Evolutionary conservation across 1,284 basidiomycete genomes (phyloP).

Genomic region (Cryptococcus sp.): DNA sequence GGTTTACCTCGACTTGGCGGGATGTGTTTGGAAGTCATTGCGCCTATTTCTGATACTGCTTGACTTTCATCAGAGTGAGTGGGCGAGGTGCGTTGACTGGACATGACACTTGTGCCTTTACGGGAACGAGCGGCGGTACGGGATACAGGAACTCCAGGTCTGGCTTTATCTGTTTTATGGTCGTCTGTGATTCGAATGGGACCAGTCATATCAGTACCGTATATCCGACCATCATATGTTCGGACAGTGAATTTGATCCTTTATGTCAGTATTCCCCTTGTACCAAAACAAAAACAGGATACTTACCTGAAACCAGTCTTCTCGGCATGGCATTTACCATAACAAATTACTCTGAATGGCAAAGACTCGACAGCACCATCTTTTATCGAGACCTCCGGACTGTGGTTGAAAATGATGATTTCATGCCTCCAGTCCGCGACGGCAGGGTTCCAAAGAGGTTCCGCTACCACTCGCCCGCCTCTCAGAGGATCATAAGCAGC

Average conservation of each 20-base stretch:
- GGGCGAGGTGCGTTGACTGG: constrained; percentile 35
- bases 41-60: constrained; percentile 39
- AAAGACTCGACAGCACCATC: constrained; percentile 75
- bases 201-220: constrained; percentile 77
- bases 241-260: constrained; percentile 85
- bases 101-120: constrained; percentile 37
- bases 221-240: constrained; percentile 71
- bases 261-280: background rate
- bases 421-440: constrained; percentile 51
- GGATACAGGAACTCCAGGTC: constrained; percentile 23
- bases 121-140: constrained; percentile 25
- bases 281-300: background rate
- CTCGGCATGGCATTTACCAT: constrained; percentile 97
- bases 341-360: constrained; percentile 95
- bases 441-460: constrained; percentile 40
- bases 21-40: constrained; percentile 38
- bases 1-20: constrained; percentile 38
- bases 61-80: constrained; percentile 41
- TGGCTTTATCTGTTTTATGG: constrained; percentile 70
- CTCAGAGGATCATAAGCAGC: constrained; percentile 38
- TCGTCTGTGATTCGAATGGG: constrained; percentile 99
- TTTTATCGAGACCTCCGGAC: constrained; percentile 84
- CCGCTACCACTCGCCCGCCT: constrained; percentile 37
- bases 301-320: constrained; percentile 78
- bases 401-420: constrained; percentile 94